These are phyloP conservation scores for Boletus smithii DNA, from an alignment of 1,284 basidiomycete genomes.

Conservation along the genomic window DNA sequence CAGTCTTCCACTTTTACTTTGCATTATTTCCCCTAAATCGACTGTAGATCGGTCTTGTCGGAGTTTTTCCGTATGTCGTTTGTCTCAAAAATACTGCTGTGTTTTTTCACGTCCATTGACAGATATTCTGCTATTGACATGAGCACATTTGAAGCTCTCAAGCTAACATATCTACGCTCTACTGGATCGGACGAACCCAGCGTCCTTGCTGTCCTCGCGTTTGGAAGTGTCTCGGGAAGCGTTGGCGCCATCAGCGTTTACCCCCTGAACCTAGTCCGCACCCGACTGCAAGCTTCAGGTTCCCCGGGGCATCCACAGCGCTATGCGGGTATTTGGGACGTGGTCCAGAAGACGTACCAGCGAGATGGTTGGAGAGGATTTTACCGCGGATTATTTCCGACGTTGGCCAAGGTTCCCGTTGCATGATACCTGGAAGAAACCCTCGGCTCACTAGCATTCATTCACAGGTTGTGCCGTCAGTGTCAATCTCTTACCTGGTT, in stretches of 20 bases:
- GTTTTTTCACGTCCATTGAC: conserved; percentile 7
- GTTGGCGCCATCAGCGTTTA: conserved; percentile 93
- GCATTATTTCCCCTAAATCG: conserved; percentile 13
- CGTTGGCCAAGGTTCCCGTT: conserved; percentile 74
- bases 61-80: conserved; percentile 78
- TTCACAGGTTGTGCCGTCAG: conserved; percentile 82
- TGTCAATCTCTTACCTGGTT: conserved; percentile 93
- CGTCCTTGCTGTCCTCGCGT: conserved; percentile 77
- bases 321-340: conserved; percentile 89
- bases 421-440: background rate
- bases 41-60: conserved; percentile 77
- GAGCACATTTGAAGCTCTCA: conserved; percentile 92
- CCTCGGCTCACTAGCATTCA: conserved; percentile 13
- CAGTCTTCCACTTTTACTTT: conserved; percentile 35
- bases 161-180: conserved; percentile 77
- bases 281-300: conserved; percentile 93
- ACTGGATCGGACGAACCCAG: conserved; percentile 82
- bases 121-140: conserved; percentile 91
- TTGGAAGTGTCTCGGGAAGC: conserved; percentile 86
- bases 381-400: conserved; percentile 90
- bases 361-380: conserved; percentile 93
- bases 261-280: conserved; percentile 90
- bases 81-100: background rate
- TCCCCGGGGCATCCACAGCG: conserved; percentile 87
- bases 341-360: conserved; percentile 75